phyloP scores from a whole-genome alignment of 257 asterid species.

The Primulina eburnea region DNA sequence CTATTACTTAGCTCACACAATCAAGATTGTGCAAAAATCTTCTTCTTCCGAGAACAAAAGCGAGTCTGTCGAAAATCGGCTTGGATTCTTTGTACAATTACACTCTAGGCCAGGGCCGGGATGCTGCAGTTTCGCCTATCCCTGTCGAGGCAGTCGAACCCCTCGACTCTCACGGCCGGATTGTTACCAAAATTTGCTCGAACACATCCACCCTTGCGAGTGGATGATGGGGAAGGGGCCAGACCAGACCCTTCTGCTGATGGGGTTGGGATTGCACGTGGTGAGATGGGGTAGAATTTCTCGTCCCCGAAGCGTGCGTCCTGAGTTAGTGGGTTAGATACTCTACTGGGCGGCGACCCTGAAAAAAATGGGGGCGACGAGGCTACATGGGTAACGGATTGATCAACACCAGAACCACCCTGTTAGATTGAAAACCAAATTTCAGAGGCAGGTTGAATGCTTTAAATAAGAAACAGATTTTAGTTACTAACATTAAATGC shows the following conservation, averaged over 20 bases:
- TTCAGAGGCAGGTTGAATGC: background rate
- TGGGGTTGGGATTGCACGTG: conserved; percentile 46
- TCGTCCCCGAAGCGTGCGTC: conserved; percentile 81
- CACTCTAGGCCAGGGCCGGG: conserved; percentile 84
- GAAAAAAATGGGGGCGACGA: conserved; percentile 99
- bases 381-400: conserved; percentile 53
- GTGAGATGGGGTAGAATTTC: conserved; percentile 55
- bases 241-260: conserved; percentile 33
- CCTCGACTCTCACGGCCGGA: conserved; percentile 93
- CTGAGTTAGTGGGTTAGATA: conserved; percentile 95
- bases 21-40: conserved; percentile 39
- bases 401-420: conserved; percentile 64
- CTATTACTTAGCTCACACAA: conserved; percentile 36
- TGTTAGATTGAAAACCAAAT: conserved; percentile 24
- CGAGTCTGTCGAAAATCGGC: background rate
- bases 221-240: conserved; percentile 53
- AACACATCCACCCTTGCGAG: conserved; percentile 74
- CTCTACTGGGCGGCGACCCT: conserved; percentile 99
- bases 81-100: conserved; percentile 19
- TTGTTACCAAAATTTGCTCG: conserved; percentile 88
- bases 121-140: conserved; percentile 93
- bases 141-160: conserved; percentile 92
- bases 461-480: background rate
- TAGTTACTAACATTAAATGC: background rate
- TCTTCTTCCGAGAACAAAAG: conserved; percentile 26